Evolutionary conservation across 768 basidiomycete genomes (phyloP).

Genomic region (Naematelia encephala): DNA sequence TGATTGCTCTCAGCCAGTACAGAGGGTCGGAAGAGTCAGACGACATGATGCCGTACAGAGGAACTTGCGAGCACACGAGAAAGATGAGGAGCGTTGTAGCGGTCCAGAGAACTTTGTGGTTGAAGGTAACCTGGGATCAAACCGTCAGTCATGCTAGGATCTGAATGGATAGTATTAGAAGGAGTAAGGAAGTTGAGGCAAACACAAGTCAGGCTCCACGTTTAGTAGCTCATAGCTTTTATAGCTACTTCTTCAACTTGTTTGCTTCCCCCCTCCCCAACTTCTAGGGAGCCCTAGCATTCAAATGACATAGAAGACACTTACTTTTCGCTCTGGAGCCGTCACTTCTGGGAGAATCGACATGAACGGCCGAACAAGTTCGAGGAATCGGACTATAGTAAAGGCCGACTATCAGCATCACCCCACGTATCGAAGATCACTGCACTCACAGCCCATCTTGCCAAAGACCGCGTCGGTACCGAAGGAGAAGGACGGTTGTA

Average conservation of each 20-base stretch:
- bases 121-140: conserved; percentile 82
- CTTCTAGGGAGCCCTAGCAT: too few relatives aligned
- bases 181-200: too few relatives aligned
- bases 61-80: conserved; percentile 98
- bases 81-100: conserved; percentile 98
- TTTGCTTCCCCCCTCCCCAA: too few relatives aligned
- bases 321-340: conserved; percentile 92
- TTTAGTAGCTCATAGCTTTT: too few relatives aligned
- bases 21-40: conserved; percentile 98
- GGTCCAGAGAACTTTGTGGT: conserved; percentile 98
- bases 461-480: background rate
- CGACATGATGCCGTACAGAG: conserved; percentile 98
- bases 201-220: too few relatives aligned
- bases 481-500: background rate
- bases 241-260: too few relatives aligned
- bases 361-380: conserved; percentile 96
- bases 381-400: conserved; percentile 84
- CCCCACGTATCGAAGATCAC: background rate
- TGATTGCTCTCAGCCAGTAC: conserved; percentile 99
- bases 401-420: background rate
- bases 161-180: too few relatives aligned
- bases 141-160: background rate
- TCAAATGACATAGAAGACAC: too few relatives aligned
- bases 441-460: conserved; percentile 19
- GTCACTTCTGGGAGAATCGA: conserved; percentile 95